Evolutionary conservation across 2,329 filamentous ascomycete species (phyloP).

Genomic region (Pezicula carpinea): DNA sequence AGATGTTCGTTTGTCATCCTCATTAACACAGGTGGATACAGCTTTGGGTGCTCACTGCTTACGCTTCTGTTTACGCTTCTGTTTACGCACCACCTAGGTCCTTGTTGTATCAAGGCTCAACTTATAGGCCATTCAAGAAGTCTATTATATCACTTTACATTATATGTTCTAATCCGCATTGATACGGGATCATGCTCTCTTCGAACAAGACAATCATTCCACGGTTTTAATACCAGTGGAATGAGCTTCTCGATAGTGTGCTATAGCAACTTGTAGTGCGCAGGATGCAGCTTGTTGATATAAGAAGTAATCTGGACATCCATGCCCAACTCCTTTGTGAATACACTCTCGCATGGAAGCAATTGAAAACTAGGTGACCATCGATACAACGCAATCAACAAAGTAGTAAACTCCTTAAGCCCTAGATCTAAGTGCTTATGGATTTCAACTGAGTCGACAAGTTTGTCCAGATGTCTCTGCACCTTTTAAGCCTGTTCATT

Average conservation of each 20-base stretch:
- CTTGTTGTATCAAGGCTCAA: neutral
- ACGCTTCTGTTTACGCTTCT: too few relatives aligned
- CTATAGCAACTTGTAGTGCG: conserved; percentile 29
- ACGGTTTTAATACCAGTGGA: conserved; percentile 24
- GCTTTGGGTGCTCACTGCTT: too few relatives aligned
- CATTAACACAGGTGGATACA: too few relatives aligned
- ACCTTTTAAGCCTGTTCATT: too few relatives aligned
- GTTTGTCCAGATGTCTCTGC: too few relatives aligned
- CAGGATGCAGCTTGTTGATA: conserved; percentile 36
- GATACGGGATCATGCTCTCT: neutral
- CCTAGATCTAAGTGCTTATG: too few relatives aligned
- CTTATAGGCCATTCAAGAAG: too few relatives aligned
- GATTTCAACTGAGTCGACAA: too few relatives aligned
- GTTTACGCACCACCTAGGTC: too few relatives aligned
- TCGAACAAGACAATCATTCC: conserved; percentile 22
- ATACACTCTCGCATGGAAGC: conserved; percentile 33
- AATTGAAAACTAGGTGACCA: conserved; percentile 37
- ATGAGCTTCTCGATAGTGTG: conserved; percentile 32
- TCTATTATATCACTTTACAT: neutral
- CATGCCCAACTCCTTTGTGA: conserved; percentile 9
- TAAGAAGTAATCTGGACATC: conserved; percentile 15
- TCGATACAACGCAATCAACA: too few relatives aligned
- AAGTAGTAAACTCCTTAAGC: too few relatives aligned
- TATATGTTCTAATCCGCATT: conserved; percentile 5
- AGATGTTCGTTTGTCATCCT: too few relatives aligned